These are phyloP conservation scores for Eimeria acervulina DNA, from an alignment of 169 alveolate genomes.

Conservation along the genomic window DNA sequence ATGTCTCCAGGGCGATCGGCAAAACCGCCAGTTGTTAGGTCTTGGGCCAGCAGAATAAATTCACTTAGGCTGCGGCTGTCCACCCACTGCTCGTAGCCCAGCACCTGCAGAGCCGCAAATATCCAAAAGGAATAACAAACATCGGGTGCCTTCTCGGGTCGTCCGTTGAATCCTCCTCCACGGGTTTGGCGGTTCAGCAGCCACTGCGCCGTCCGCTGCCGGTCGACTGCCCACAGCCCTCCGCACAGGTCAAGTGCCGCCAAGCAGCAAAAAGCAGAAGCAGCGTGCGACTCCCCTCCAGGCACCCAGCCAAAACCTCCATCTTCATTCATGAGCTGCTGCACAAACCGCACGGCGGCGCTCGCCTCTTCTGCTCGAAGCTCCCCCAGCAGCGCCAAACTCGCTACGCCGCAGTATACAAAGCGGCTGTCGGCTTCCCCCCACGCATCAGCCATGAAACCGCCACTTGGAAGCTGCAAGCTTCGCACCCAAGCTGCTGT, in stretches of 20 bases:
- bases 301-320: slow-evolving; percentile 97
- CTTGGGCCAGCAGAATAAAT: slow-evolving; percentile 83
- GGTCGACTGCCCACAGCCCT: slow-evolving; percentile 54
- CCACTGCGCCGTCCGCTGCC: slow-evolving; percentile 87
- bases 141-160: slow-evolving; percentile 97
- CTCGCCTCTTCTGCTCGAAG: slow-evolving; percentile 87
- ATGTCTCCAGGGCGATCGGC: slow-evolving; percentile 86
- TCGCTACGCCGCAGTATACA: slow-evolving; percentile 93
- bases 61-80: slow-evolving; percentile 69
- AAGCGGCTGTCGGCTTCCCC: slow-evolving; percentile 95
- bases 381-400: slow-evolving; percentile 87
- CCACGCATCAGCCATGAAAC: slow-evolving; percentile 95
- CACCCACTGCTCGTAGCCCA: slow-evolving; percentile 83
- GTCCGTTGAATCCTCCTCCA: slow-evolving; percentile 97
- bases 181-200: slow-evolving; percentile 91
- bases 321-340: slow-evolving; percentile 93
- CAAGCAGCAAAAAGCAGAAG: slow-evolving; percentile 95
- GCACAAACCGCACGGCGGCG: slow-evolving; percentile 91
- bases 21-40: slow-evolving; percentile 79
- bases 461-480: slow-evolving; percentile 93
- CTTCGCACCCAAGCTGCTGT: slow-evolving; percentile 91
- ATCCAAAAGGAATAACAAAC: slow-evolving; percentile 98
- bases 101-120: slow-evolving; percentile 90
- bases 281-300: slow-evolving; percentile 97
- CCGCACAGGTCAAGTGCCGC: slow-evolving; percentile 86